phyloP scores from a whole-genome alignment of 2,329 filamentous ascomycete genomes.

The Arthrobotrys entomopaga region DNA sequence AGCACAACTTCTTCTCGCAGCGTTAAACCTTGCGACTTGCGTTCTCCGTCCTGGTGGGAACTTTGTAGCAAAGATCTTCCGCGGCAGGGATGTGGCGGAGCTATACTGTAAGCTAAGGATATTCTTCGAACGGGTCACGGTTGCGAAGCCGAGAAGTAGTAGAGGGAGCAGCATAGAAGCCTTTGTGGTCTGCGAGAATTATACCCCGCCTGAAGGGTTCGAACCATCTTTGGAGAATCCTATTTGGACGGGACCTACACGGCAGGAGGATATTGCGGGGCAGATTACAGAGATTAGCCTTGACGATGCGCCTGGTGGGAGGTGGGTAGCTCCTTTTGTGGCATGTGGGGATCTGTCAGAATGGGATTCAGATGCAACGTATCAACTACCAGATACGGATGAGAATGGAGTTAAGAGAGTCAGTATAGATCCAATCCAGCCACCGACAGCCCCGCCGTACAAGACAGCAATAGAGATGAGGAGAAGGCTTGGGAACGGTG shows the following conservation, averaged over 20 bases:
- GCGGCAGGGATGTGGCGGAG: conserved; percentile 92
- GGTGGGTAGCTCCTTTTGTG: conserved; percentile 95
- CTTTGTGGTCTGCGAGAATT: conserved; percentile 94
- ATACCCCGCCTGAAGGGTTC: conserved; percentile 80
- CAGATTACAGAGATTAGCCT: conserved; percentile 60
- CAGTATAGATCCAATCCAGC: conserved; percentile 90
- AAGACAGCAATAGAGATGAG: conserved; percentile 87
- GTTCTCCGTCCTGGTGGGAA: conserved; percentile 92
- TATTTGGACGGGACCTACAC: conserved; percentile 73
- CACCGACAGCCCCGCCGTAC: conserved; percentile 94
- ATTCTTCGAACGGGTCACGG: conserved; percentile 85
- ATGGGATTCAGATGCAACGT: conserved; percentile 95
- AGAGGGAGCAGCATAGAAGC: conserved; percentile 97
- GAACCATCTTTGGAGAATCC: conserved; percentile 79
- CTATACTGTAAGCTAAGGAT: conserved; percentile 93
- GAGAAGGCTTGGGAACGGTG: conserved; percentile 61
- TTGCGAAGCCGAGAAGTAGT: conserved; percentile 92
- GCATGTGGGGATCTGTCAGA: conserved; percentile 96
- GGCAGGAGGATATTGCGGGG: conserved; percentile 49
- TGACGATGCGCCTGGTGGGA: conserved; percentile 64
- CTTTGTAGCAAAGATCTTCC: conserved; percentile 98
- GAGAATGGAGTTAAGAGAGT: conserved; percentile 63
- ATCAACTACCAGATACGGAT: conserved; percentile 85
- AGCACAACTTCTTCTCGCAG: conserved; percentile 91
- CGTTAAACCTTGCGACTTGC: conserved; percentile 90